Evolutionary conservation across 352 stramenopile species (phyloP), one percentile per base, ranked within the genome.

Genomic region (Globisporangium ultimum): DNA sequence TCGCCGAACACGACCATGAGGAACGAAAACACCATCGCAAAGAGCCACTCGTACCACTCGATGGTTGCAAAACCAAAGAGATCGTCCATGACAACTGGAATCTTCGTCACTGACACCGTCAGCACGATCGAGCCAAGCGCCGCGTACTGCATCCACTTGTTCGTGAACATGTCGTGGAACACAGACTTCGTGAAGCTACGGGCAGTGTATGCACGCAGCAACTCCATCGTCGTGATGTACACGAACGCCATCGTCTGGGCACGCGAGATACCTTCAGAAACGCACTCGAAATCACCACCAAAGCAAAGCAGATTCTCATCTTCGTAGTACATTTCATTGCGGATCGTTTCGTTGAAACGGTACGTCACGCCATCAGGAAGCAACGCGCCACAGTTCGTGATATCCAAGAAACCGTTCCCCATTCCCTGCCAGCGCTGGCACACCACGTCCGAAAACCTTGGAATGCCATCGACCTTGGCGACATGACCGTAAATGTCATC

Each of bases 171-270:
- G 38, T 70, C 63, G 0, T 66, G 49, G 47, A 84, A 87, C 53
- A 91, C 72, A 2, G 77, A 69, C 49, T 84, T 71, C 11, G 75
- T 88, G 54, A 93, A 89, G 60, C 76, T 85, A 12, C 83, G 80
- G n/a, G 91, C 70, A 55, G 80, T 91, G 68, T 87, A 93, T 40
- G 83, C 80, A 50, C 83, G 83, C 43, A 93, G 61, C 38, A 93
- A 73, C 32, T 93, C 80, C 22, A 80, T 91, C 54, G 89, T 86
- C 8, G 74, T 70, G 38, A 93, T 59, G 3, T 64, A 70, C 42
- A 89, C 63, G 49, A 93, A 91, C 34, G 80, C 84, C 83, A 91
- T 88, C 1, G 83, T 93, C 62, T 91, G 80, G 8, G 80, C 65
- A 15, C 81, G 83, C 3, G 73, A 73, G 18, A 89, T 61, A 13